These are phyloP conservation scores for Torulaspora pretoriensis DNA, from an alignment of 1,139 yeast genomes.

Conservation along the genomic window DNA sequence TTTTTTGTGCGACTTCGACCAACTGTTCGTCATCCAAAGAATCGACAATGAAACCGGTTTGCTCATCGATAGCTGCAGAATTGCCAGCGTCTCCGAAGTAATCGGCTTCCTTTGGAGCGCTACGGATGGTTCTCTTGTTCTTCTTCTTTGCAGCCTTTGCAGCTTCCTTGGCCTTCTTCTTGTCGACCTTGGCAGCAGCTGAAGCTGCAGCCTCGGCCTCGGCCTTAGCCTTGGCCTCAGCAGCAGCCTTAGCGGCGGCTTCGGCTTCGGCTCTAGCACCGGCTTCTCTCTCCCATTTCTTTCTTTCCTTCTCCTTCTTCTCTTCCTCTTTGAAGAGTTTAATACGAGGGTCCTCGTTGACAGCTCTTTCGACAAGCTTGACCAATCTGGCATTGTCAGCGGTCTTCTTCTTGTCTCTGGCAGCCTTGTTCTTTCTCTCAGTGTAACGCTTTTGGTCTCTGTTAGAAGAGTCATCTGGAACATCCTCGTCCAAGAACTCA, in stretches of 20 bases:
- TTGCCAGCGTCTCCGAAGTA: constrained; percentile 77
- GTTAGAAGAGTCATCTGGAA: constrained; percentile 98
- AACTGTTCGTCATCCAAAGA: constrained; percentile 73
- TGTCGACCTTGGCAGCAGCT: constrained; percentile 54
- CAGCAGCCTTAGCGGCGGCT: constrained; percentile 81
- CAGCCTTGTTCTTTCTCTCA: constrained; percentile 94
- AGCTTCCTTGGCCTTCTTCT: constrained; percentile 94
- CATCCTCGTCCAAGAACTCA: constrained; percentile 97
- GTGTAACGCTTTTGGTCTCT: constrained; percentile 99
- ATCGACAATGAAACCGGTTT: constrained; percentile 74
- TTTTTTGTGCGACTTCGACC: constrained; percentile 61
- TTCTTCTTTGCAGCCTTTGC: constrained; percentile 96
- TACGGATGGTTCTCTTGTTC: constrained; percentile 90
- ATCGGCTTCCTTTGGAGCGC: constrained; percentile 73
- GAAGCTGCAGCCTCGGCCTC: constrained; percentile 67
- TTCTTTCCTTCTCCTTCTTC: constrained; percentile 89
- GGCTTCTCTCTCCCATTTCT: constrained; percentile 97
- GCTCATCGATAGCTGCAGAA: constrained; percentile 68
- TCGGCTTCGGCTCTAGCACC: constrained; percentile 96
- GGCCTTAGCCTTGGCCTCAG: constrained; percentile 73
- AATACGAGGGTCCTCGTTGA: constrained; percentile 90
- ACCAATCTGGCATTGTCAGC: constrained; percentile 92
- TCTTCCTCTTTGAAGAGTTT: constrained; percentile 89
- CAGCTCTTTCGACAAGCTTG: constrained; percentile 83
- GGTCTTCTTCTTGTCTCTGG: constrained; percentile 95